These are phyloP conservation scores for Colletotrichum orbiculare DNA, from an alignment of 2,329 filamentous ascomycete genomes.

Conservation along the genomic window DNA sequence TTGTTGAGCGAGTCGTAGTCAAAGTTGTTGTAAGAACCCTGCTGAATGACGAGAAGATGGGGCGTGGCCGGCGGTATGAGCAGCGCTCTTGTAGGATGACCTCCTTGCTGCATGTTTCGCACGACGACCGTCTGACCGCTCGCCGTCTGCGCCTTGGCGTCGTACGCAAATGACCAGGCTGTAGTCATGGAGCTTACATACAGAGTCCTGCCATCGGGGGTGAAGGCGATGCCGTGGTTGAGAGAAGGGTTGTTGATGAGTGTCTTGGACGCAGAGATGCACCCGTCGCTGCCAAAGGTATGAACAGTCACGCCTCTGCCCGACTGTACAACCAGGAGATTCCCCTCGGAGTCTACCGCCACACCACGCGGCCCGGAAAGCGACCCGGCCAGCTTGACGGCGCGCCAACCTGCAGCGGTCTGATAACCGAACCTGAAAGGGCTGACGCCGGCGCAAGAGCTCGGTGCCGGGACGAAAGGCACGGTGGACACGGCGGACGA, in stretches of 20 bases:
- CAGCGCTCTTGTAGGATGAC: constrained; percentile 52
- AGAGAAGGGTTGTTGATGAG: constrained; percentile 48
- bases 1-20: constrained; percentile 49
- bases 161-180: constrained; percentile 68
- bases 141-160: constrained; percentile 58
- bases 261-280: constrained; percentile 50
- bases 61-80: constrained; percentile 49
- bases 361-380: constrained; percentile 50
- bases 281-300: constrained; percentile 53
- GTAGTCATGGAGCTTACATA: constrained; percentile 53
- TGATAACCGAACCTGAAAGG: constrained; percentile 45
- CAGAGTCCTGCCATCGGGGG: constrained; percentile 51
- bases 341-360: constrained; percentile 49
- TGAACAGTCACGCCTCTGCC: constrained; percentile 52
- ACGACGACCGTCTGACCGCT: constrained; percentile 54
- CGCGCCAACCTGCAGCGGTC: constrained; percentile 49
- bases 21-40: constrained; percentile 52
- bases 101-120: constrained; percentile 51
- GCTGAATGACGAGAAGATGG: constrained; percentile 51
- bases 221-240: constrained; percentile 54
- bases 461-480: constrained; percentile 45
- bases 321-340: constrained; percentile 51
- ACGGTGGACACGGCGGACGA: constrained; percentile 18
- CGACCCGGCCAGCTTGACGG: constrained; percentile 52
- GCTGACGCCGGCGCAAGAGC: constrained; percentile 48